Base-by-base conservation (phyloP, 805 yeast genomes). In the Lachancea nothofagi region DNA sequence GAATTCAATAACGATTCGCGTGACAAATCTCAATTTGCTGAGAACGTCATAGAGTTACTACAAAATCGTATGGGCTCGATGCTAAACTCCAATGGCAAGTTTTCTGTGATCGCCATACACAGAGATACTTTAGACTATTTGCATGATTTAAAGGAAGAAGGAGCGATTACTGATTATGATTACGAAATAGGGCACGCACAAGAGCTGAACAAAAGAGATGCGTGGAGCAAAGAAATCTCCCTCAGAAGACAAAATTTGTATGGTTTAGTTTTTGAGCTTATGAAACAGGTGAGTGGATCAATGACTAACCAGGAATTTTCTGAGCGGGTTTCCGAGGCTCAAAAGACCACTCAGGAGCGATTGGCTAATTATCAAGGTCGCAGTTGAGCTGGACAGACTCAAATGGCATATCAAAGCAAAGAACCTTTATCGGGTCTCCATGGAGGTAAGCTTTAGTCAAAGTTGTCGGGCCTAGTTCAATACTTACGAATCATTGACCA, bases 161-260 rank as follows among this genome's bases (percentile, higher is more conserved):
- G 54, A 2, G 62, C 61, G 7, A 24, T 38, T 18, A 34, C 36
- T 4, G 38, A 38, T 12, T 28, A 29, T 21, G 45, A 42, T 12
- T 38, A 38, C 22, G 33, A 35, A 17, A 19, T 19, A 9, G 21
- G 33, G 2, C 48, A 66, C 3, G 54, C 51, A 3, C 51, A 53
- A 29, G 83, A 78, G 49, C 45, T 65, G 17, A 52, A 45, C 27
- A 77, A 77, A 55, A 61, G 84, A 39, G 69, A 62, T 19, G 51
- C 54, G 10, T 77, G 83, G 84, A 51, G 54, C 18, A 59, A 69
- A 4, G 85, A 80, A 45, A 77, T 76, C 47, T 65, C 65, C 32
- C 59, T 77, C 45, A 64, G 86, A 42, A 64, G 73, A 40, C 74
- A 69, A 47, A 79, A 77, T 49, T 71, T 72, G 51, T 64, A 72